These are phyloP conservation scores for Syzygium aromaticum DNA, from an alignment of 345 rosid species.

Conservation along the genomic window DNA sequence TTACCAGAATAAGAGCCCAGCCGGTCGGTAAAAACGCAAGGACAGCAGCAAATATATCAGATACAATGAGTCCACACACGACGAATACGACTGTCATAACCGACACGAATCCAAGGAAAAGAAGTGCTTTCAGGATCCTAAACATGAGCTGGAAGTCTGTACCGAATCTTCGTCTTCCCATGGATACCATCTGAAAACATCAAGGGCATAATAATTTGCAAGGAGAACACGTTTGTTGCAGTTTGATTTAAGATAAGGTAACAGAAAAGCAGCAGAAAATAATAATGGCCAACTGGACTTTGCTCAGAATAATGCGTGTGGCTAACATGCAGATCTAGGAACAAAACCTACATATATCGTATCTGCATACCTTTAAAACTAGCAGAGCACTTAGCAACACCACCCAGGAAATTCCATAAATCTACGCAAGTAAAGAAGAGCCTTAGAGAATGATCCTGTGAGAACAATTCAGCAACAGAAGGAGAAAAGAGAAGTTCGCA, in stretches of 20 bases:
- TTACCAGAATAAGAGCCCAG: conserved; percentile 88
- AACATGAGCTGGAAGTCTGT: conserved; percentile 84
- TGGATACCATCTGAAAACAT: conserved; percentile 56
- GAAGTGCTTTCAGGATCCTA: conserved; percentile 91
- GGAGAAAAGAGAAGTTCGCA: background rate
- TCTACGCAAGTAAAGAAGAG: conserved; percentile 23
- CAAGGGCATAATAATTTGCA: background rate
- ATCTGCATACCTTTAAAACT: conserved; percentile 61
- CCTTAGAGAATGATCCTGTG: background rate
- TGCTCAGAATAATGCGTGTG: background rate
- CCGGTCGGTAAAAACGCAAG: conserved; percentile 88
- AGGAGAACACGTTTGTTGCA: background rate
- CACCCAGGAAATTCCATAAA: conserved; percentile 86
- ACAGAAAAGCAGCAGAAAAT: background rate
- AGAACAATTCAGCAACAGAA: background rate
- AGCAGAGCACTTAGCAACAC: conserved; percentile 55
- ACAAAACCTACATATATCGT: background rate
- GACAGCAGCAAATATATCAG: conserved; percentile 63
- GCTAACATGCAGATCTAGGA: background rate
- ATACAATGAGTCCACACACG: conserved; percentile 46
- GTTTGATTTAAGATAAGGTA: background rate
- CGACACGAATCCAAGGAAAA: conserved; percentile 77
- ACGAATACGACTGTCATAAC: conserved; percentile 83
- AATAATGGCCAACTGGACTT: background rate
- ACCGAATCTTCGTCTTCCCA: conserved; percentile 75